Percentiles rank a stretch among this genome's conserved stretches.
phyloP scores from a whole-genome alignment of 208 protist species.

The Trypanosoma scelopori region DNA sequence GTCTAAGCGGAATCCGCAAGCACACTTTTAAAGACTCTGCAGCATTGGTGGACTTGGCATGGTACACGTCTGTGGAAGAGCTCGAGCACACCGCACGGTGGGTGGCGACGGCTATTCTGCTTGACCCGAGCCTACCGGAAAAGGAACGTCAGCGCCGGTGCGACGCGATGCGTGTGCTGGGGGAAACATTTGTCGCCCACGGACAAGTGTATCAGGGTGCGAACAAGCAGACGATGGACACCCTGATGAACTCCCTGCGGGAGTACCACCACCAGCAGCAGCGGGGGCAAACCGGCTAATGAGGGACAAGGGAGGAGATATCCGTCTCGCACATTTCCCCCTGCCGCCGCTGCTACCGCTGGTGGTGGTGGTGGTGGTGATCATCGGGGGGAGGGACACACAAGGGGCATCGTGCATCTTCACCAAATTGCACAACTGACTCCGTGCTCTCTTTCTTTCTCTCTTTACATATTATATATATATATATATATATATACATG shows the following conservation, averaged over 20 bases:
- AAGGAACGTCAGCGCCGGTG: constrained; percentile 39
- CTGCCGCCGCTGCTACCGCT: too few relatives aligned
- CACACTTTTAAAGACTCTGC: constrained; percentile 74
- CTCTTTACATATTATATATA: too few relatives aligned
- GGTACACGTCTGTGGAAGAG: constrained; percentile 70
- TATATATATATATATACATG: too few relatives aligned
- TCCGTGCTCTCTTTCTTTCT: too few relatives aligned
- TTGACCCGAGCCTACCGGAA: constrained; percentile 40
- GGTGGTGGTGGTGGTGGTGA: too few relatives aligned
- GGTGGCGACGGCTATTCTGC: constrained; percentile 53
- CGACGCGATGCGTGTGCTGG: constrained; percentile 55
- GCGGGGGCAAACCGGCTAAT: constrained; percentile 30
- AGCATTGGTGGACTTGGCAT: constrained; percentile 79
- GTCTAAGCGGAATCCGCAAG: constrained; percentile 48
- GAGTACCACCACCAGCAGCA: constrained; percentile 70
- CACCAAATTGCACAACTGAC: too few relatives aligned
- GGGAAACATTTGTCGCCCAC: constrained; percentile 57
- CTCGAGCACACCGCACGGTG: constrained; percentile 67
- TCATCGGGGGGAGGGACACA: too few relatives aligned
- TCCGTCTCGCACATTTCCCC: not conserved
- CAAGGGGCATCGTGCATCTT: too few relatives aligned
- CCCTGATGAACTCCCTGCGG: constrained; percentile 74
- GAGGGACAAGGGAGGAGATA: not conserved
- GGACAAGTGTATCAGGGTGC: constrained; percentile 78
- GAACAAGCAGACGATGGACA: constrained; percentile 73